Evolutionary conservation across 1,284 basidiomycete species (phyloP), one percentile per base, ranked within the genome.

Genomic region (Ganoderma meredithae): DNA sequence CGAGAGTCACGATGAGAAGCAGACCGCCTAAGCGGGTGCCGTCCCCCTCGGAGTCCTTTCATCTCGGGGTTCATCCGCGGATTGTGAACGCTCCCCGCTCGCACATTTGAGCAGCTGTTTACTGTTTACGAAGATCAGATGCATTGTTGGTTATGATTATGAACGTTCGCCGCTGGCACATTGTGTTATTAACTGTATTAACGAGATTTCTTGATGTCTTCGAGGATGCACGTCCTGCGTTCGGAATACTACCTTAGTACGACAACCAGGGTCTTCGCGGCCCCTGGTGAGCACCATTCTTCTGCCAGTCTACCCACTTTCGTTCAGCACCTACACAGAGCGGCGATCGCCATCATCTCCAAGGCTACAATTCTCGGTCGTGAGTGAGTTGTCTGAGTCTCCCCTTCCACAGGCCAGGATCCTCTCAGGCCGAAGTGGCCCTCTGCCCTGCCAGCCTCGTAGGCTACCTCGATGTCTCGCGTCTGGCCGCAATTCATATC

Each of bases 1-100:
- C 62, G 71, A 70, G 49, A 69, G 65, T 63, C 68, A 47, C 71
- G 68, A 72, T 44, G 71, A 72, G 65, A 72, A 72, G 69, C 43
- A 44, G 27, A 33, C 55, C 17, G 71, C 67, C 0, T 72, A 52
- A 68, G 25, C 41, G 53, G 8, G 27, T 33, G 5, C 9, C 52
- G 7, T 17, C 3, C 19, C 52, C 6, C 31, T n/a, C 19, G 31
- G 31, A 31, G 31, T 31, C 31, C 31, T 31, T 55, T 40, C 25
- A 19, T 44, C 25, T 59, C 31, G 31, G 31, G 3, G 25, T 41
- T 31, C 8, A 39, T 43, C 22, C 19, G 27, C 43, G 53, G 31
- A 17, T 22, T 56, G 39, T 59, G 33, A 31, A 59, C 64, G 31
- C 31, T 47, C 19, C 55, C 31, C 1, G 17, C 40, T 15, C 22